Evolutionary conservation across 257 asterid genomes (phyloP), one percentile per base, ranked within the genome.

Genomic region (Nicotiana benthamiana): DNA sequence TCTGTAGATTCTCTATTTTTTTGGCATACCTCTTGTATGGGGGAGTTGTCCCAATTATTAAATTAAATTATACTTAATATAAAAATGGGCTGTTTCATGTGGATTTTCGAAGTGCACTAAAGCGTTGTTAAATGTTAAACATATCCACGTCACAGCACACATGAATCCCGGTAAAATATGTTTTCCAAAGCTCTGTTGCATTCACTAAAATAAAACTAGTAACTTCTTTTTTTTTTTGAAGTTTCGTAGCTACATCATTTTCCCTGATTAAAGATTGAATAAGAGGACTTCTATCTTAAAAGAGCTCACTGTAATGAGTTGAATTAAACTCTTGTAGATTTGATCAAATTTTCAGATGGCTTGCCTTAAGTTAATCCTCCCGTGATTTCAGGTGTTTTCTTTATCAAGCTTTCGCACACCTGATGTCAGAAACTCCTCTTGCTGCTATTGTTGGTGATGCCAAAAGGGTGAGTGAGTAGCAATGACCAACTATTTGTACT

Each of bases 371-470:
- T 74, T 72, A 24, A 24, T 74, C 43, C 5, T 24, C 13, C 62
- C 15, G 40, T 75, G 16, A 82, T 86, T 82, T 78, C 93, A 95
- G 99, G 85, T 88, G 89, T 76, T 90, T 96, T 94, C 91, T 92
- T 36, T 87, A 85, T 80, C 87, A 93, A 81, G 94, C 97, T 61
- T 83, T 90, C 82, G 94, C 97, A 28, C 95, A 96, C 79, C 80
- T 96, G 79, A 88, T 94, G 48, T 85, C 90, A 13, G 90, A 90
- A 86, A 83, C 97, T 86, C 99, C 99, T 22, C 83, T 88, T 80
- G 81, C 86, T 61, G 98, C 94, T 85, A 81, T 94, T 83, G 60
- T 96, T 86, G 86, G 90, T 70, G 97, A 92, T 75, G 92, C 97
- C 87, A 88, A 87, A 82, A 90, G 87, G 97, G 99, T 93, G 75